phyloP scores from a whole-genome alignment of 371 early-diverging fungal genomes.

The Rhizopus delemar region DNA sequence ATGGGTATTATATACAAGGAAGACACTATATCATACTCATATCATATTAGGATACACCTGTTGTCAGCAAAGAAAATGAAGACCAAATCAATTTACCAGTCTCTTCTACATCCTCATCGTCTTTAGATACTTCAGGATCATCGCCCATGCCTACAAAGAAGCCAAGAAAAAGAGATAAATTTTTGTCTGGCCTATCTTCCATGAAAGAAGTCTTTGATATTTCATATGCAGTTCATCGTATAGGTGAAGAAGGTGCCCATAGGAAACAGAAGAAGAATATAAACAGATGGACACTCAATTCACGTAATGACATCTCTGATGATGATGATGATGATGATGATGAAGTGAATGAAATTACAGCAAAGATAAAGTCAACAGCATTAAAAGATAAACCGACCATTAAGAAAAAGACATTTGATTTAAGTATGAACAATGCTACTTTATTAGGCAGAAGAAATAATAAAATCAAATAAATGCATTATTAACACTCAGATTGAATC shows the following conservation, averaged over 20 bases:
- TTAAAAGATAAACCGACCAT: neutral
- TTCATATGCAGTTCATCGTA: constrained; percentile 59
- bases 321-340: constrained; percentile 13
- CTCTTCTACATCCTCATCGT: constrained; percentile 27
- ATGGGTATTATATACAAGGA: constrained; percentile 8
- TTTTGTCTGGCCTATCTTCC: constrained; percentile 51
- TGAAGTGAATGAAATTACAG: neutral
- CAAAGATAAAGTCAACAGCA: neutral
- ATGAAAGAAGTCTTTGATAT: constrained; percentile 66
- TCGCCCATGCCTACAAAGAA: constrained; percentile 8
- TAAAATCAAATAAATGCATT: neutral
- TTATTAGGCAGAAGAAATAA: constrained; percentile 36
- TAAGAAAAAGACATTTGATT: constrained; percentile 32
- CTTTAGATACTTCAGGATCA: constrained; percentile 24
- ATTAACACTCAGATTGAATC: neutral
- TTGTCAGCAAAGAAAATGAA: constrained; percentile 20
- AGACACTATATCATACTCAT: constrained; percentile 1
- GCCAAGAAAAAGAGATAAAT: constrained; percentile 25
- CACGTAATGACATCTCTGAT: neutral
- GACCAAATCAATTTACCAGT: constrained; percentile 4
- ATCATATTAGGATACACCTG: constrained; percentile 18
- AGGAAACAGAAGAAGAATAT: constrained; percentile 19
- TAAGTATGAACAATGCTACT: constrained; percentile 52
- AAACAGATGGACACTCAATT: neutral
- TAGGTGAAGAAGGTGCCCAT: constrained; percentile 57